Conservation (phyloP, 2,329 filamentous ascomycete species). For the Annulohypoxylon truncatum region DNA sequence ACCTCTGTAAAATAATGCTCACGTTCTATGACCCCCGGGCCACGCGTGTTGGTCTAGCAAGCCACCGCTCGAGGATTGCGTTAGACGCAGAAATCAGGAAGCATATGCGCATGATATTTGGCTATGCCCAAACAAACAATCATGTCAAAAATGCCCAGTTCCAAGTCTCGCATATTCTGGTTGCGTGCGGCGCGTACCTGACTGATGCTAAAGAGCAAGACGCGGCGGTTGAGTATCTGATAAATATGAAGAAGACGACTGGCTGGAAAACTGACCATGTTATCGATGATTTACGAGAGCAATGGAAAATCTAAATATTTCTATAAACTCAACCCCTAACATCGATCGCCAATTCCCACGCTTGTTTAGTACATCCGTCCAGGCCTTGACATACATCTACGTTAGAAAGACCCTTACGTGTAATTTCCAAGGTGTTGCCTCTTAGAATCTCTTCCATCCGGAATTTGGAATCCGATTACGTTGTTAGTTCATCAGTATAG, state of each 20-base stretch:
- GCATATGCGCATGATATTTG: background rate
- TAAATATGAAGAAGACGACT: background rate
- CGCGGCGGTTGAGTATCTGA: background rate
- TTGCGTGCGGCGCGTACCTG: background rate
- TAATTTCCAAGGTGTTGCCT: background rate
- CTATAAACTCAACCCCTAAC: background rate
- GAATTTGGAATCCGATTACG: too few species aligned
- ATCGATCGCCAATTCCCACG: background rate
- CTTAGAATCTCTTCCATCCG: background rate
- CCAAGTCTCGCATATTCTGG: background rate
- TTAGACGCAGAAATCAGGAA: background rate
- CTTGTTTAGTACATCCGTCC: background rate
- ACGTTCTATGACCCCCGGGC: background rate
- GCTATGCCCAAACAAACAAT: background rate
- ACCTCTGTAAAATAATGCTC: background rate
- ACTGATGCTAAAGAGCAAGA: background rate
- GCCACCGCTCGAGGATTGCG: background rate
- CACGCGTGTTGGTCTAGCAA: background rate
- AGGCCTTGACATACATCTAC: background rate
- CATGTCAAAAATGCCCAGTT: background rate
- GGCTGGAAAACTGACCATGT: background rate
- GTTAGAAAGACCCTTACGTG: background rate
- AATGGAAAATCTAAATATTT: background rate
- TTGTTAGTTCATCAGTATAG: too few species aligned
- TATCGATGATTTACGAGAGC: background rate